Percentiles rank a stretch among this genome's conserved stretches.
These are phyloP conservation scores for Trametes versicolor DNA, from an alignment of 1,284 basidiomycete species.

Conservation along the genomic window DNA sequence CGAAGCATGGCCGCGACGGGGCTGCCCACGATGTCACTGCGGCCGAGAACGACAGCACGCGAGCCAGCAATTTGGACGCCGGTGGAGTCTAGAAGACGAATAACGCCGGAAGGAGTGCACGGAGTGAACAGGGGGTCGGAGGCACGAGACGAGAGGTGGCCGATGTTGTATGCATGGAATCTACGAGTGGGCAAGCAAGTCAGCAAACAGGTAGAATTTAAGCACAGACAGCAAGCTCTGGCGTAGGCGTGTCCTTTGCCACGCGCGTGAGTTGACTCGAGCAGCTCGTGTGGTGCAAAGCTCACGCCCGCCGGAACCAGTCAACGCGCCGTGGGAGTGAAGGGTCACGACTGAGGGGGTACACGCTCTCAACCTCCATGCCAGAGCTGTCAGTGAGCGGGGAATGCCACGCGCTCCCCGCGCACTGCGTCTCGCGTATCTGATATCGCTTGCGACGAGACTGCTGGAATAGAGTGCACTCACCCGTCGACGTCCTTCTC, in stretches of 20 bases:
- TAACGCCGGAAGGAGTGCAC: conserved; percentile 95
- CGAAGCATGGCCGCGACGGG: conserved; percentile 94
- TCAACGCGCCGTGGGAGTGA: not conserved
- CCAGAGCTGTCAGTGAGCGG: not conserved
- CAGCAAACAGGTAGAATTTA: not conserved
- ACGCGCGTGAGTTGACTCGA: conserved; percentile 5
- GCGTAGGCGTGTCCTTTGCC: not conserved
- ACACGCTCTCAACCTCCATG: not conserved
- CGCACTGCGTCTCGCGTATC: not conserved
- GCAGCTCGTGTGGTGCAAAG: not conserved
- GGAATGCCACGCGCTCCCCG: not conserved
- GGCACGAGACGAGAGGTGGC: conserved; percentile 92
- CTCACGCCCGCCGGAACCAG: conserved; percentile 1
- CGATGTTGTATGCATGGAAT: conserved; percentile 99
- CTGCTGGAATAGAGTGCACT: conserved; percentile 34
- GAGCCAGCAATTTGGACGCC: conserved; percentile 80
- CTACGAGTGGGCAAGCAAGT: conserved; percentile 48
- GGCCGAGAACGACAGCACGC: conserved; percentile 93
- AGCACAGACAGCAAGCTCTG: not conserved
- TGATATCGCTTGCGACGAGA: not conserved
- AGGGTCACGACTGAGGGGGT: not conserved
- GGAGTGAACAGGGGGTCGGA: conserved; percentile 92
- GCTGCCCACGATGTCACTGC: conserved; percentile 98
- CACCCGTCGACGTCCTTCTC: conserved; percentile 98
- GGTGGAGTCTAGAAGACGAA: conserved; percentile 90